These are phyloP conservation scores for Xerocomellus amylosporus DNA, from an alignment of 768 basidiomycete genomes.

Conservation along the genomic window DNA sequence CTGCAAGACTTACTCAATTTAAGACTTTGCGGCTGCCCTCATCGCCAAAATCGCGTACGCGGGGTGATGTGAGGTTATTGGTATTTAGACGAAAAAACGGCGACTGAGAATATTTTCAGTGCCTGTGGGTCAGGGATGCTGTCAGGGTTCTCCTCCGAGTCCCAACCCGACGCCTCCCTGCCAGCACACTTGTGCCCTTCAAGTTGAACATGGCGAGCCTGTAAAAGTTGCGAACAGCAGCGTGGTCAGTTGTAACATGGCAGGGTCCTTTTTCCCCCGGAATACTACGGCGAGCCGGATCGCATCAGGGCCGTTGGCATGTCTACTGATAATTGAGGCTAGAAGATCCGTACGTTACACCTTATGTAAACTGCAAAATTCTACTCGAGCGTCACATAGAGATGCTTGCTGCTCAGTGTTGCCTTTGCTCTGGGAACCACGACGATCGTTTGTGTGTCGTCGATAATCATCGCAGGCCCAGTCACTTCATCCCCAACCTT, in stretches of 20 bases:
- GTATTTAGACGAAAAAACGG: background rate
- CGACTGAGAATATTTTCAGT: slow-evolving; percentile 3
- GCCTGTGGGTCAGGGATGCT: slow-evolving; percentile 12
- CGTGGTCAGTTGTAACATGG: background rate
- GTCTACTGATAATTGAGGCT: background rate
- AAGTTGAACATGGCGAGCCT: background rate
- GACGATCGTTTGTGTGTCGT: slow-evolving; percentile 93
- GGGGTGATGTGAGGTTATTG: slow-evolving; percentile 7
- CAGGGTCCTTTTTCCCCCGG: background rate
- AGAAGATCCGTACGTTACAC: background rate
- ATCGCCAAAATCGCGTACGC: slow-evolving; percentile 22
- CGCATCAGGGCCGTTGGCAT: background rate
- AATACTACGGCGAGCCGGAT: background rate
- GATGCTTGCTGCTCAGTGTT: slow-evolving; percentile 64
- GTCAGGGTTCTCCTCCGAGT: slow-evolving; percentile 11
- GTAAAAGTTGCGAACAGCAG: background rate
- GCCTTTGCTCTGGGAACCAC: slow-evolving; percentile 72
- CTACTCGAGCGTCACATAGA: slow-evolving; percentile 50
- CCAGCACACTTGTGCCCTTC: background rate
- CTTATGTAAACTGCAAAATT: background rate
- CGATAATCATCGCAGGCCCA: slow-evolving; percentile 93
- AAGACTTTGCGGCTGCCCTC: slow-evolving; percentile 14
- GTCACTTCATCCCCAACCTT: slow-evolving; percentile 65
- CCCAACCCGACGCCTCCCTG: background rate
- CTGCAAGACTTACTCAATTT: slow-evolving; percentile 19